Conservation (phyloP, 164 flowering plant genomes). For the Santalum album region DNA sequence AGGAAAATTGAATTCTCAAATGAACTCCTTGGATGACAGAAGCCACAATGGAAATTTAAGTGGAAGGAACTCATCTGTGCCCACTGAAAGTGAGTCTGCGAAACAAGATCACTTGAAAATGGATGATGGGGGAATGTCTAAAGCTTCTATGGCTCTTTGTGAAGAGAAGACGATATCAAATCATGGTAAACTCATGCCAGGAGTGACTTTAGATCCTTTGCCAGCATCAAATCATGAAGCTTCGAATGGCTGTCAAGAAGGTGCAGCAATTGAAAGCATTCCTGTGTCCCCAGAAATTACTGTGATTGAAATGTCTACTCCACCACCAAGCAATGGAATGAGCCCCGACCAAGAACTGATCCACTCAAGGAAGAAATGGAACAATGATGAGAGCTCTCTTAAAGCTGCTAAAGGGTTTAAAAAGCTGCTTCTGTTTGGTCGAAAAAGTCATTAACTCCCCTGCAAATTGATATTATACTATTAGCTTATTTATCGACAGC, state of each 20-base stretch:
- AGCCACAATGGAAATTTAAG: slow-evolving; percentile 7
- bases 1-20: slow-evolving; percentile 9
- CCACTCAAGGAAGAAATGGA: slow-evolving; percentile 69
- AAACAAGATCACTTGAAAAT: slow-evolving; percentile 10
- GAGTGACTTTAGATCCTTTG: slow-evolving; percentile 11
- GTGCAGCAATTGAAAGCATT: slow-evolving; percentile 11
- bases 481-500: not conserved
- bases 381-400: slow-evolving; percentile 34
- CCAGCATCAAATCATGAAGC: slow-evolving; percentile 15
- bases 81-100: slow-evolving; percentile 6
- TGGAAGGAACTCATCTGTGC: slow-evolving; percentile 2
- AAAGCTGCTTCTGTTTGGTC: slow-evolving; percentile 70
- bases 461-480: slow-evolving; percentile 15
- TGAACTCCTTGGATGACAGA: slow-evolving; percentile 14
- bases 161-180: slow-evolving; percentile 15
- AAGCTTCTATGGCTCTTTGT: slow-evolving; percentile 8
- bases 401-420: slow-evolving; percentile 58
- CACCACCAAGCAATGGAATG: slow-evolving; percentile 28
- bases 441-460: slow-evolving; percentile 25
- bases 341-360: slow-evolving; percentile 32
- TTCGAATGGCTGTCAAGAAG: slow-evolving; percentile 15
- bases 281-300: slow-evolving; percentile 27
- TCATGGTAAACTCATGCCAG: slow-evolving; percentile 7
- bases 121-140: slow-evolving; percentile 10
- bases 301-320: slow-evolving; percentile 43